phyloP scores from a whole-genome alignment of 305 asterid species.

The Plantago coronopus region DNA sequence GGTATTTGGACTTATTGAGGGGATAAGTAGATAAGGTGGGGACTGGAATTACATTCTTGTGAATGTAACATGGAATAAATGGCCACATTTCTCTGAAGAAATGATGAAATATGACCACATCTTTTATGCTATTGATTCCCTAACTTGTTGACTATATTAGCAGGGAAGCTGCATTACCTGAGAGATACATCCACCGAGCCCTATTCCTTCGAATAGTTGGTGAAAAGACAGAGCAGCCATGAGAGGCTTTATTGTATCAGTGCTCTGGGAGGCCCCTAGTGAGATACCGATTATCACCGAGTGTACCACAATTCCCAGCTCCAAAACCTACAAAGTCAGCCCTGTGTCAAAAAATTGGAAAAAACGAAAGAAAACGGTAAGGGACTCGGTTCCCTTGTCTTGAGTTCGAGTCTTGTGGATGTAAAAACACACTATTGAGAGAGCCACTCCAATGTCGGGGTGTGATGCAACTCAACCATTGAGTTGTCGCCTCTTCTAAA shows the following conservation, averaged over 20 bases:
- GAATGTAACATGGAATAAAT: constrained; percentile 15
- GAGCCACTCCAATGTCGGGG: no score
- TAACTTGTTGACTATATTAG: constrained; percentile 8
- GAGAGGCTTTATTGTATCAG: constrained; percentile 52
- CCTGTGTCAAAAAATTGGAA: neutral
- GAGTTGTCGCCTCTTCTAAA: neutral
- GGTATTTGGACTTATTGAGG: neutral
- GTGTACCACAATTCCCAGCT: constrained; percentile 67
- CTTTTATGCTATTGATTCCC: constrained; percentile 19
- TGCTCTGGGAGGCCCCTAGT: constrained; percentile 53
- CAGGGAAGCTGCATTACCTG: constrained; percentile 35
- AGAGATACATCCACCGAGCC: constrained; percentile 76
- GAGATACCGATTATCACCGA: constrained; percentile 68
- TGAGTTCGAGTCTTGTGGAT: no score
- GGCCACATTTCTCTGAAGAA: constrained; percentile 21
- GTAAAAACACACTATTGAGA: no score
- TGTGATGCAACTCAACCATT: neutral
- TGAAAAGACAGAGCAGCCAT: constrained; percentile 68
- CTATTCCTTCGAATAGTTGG: constrained; percentile 78
- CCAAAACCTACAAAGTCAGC: constrained; percentile 45
- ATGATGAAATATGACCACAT: constrained; percentile 29
- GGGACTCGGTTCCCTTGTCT: neutral
- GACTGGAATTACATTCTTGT: constrained; percentile 26
- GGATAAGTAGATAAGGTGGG: constrained; percentile 24
- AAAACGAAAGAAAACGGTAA: neutral